These are phyloP conservation scores for Solanum okadae DNA, from an alignment of 257 asterid species.

Conservation along the genomic window DNA sequence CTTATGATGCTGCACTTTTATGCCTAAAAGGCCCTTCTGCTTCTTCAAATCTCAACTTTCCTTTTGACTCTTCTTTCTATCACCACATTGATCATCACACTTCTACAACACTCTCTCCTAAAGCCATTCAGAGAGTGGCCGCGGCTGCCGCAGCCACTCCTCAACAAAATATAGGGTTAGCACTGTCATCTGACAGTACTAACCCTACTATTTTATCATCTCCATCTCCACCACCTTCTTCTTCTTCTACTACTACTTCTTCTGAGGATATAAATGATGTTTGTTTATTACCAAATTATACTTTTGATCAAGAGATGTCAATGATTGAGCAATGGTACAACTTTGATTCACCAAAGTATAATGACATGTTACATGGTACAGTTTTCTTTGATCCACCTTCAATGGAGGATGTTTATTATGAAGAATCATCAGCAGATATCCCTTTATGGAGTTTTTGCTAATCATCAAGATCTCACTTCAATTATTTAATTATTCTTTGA, in stretches of 20 bases:
- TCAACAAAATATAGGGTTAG: not conserved
- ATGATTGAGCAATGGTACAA: constrained; percentile 43
- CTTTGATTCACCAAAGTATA: constrained; percentile 73
- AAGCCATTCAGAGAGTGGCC: constrained; percentile 66
- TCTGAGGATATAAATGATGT: not conserved
- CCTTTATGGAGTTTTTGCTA: constrained; percentile 78
- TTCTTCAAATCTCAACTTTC: constrained; percentile 66
- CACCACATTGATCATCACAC: not conserved
- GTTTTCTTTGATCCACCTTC: constrained; percentile 40
- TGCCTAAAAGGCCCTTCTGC: constrained; percentile 68
- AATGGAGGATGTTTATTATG: constrained; percentile 27
- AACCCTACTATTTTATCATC: not conserved
- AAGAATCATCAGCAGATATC: constrained; percentile 39
- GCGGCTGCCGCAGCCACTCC: constrained; percentile 39
- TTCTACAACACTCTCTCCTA: constrained; percentile 40
- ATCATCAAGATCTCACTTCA: not conserved
- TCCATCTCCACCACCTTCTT: constrained; percentile 4
- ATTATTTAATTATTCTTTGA: constrained; percentile 4
- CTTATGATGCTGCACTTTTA: constrained; percentile 84
- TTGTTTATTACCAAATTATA: not conserved
- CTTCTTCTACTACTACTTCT: constrained; percentile 11
- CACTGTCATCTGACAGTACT: not conserved
- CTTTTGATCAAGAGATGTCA: not conserved
- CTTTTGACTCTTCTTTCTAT: constrained; percentile 10
- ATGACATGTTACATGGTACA: constrained; percentile 42